A percentile compares a stretch with the other conserved stretches of the same genome.
Conservation (phyloP, 257 asterid species). For the Ehretia macrophylla region DNA sequence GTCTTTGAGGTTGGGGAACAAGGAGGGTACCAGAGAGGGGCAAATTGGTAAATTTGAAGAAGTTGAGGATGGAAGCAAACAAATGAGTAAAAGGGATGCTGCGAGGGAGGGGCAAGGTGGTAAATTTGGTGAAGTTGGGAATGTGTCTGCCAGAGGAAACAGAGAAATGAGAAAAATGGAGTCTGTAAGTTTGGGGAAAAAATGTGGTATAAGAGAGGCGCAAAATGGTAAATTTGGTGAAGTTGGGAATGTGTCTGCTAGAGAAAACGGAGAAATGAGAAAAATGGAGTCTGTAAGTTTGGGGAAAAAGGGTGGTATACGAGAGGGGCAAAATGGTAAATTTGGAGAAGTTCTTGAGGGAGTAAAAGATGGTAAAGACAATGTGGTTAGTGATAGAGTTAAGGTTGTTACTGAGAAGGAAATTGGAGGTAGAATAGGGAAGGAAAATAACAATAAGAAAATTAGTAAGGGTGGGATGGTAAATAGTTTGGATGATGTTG, state of each 20-base stretch:
- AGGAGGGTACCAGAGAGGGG: background rate
- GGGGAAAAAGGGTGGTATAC: background rate
- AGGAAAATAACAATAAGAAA: constrained; percentile 9
- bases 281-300: constrained; percentile 5
- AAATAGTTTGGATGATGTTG: constrained; percentile 16
- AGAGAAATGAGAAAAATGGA: constrained; percentile 13
- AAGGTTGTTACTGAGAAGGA: constrained; percentile 17
- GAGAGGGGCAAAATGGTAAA: constrained; percentile 10
- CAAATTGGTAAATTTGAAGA: background rate
- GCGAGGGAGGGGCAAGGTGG: constrained; percentile 4
- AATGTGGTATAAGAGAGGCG: background rate
- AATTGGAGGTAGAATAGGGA: constrained; percentile 12
- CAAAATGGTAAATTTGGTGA: constrained; percentile 6
- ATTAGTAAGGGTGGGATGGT: constrained; percentile 5
- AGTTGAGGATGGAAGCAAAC: constrained; percentile 12
- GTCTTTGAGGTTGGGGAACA: background rate
- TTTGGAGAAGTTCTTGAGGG: background rate
- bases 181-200: background rate
- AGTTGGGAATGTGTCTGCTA: constrained; percentile 40
- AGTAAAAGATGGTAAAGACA: constrained; percentile 9
- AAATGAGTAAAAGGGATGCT: background rate
- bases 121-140: constrained; percentile 1
- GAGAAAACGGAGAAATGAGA: constrained; percentile 17
- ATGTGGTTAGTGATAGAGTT: constrained; percentile 13
- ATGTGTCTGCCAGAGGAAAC: constrained; percentile 44